These are phyloP conservation scores for Mycena citricolor DNA, from an alignment of 1,284 basidiomycete genomes.

Conservation along the genomic window DNA sequence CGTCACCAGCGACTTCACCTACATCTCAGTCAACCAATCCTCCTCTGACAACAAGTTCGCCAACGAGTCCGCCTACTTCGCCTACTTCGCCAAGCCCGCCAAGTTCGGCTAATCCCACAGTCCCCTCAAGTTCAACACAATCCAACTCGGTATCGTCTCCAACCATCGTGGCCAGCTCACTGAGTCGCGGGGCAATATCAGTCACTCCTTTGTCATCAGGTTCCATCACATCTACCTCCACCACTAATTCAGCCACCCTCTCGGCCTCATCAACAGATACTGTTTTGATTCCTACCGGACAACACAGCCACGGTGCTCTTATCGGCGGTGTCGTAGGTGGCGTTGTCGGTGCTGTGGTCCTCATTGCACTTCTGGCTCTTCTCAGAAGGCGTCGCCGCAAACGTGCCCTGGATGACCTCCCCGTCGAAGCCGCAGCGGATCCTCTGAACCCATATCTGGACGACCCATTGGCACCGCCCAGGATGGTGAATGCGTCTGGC, in stretches of 20 bases:
- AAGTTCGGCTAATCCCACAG: not conserved
- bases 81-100: not conserved
- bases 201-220: no score
- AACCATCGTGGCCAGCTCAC: not conserved
- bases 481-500: no score
- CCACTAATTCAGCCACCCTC: not conserved
- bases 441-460: no score
- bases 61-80: not conserved
- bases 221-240: not conserved
- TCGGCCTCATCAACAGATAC: not conserved
- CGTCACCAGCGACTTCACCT: not conserved
- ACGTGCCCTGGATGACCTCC: no score
- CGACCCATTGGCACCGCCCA: no score
- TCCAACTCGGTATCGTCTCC: not conserved
- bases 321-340: conserved; percentile 7
- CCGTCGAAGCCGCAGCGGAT: no score
- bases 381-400: no score
- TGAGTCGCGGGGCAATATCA: no score
- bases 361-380: no score
- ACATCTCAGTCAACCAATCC: no score
- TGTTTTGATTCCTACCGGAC: not conserved
- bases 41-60: not conserved
- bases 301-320: not conserved
- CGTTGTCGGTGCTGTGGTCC: no score
- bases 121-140: not conserved